Evolutionary conservation across 495 filamentous ascomycete species (phyloP), one percentile per base, ranked within the genome.

Genomic region (Massariosphaeria phaeospora): DNA sequence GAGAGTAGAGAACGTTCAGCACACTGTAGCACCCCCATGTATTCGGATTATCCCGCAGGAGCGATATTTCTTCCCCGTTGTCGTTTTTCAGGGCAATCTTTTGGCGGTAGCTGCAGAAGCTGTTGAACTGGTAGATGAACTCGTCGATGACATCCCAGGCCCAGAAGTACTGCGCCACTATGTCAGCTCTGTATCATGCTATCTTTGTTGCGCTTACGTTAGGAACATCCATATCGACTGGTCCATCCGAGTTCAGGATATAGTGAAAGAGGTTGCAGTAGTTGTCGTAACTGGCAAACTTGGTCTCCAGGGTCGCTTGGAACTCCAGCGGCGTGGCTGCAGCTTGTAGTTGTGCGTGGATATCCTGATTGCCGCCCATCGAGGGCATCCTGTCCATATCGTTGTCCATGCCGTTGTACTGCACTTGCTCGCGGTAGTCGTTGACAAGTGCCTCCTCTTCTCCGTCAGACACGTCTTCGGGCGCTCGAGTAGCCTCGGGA

Each of bases 111-210:
- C 88, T 85, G 71, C 89, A 97, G 77, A 97, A 98, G 31, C 89
- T 94, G 77, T 98, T 96, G 78, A 98, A 98, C 72, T 98, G 93
- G 78, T 98, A 98, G 73, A 98, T 97, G 75, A 98, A 98, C 68
- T 98, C 93, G 67, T 98, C 93, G 72, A 98, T 97, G 55, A 96
- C 94, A 74, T 98, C 93, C 93, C 94, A 98, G 15, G 93, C 94
- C 93, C 93, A 98, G 76, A 89, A 95, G 73, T 95, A 91, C 93
- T 98, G 72, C 31, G 1, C 23, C 40, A 52, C n/a, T 11, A 48
- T 53, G 34, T 55, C 33, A 34, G 23, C 29, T 31, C 23, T 17
- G 40, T 26, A 33, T 44, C 10, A 1, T 39, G 5, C 1, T 21
- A 8, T 13, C 44, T 18, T 13, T 20, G 6, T 17, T 26, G 12